phyloP scores from a whole-genome alignment of 306 rosid genomes.

The Dryas alaskensis region DNA sequence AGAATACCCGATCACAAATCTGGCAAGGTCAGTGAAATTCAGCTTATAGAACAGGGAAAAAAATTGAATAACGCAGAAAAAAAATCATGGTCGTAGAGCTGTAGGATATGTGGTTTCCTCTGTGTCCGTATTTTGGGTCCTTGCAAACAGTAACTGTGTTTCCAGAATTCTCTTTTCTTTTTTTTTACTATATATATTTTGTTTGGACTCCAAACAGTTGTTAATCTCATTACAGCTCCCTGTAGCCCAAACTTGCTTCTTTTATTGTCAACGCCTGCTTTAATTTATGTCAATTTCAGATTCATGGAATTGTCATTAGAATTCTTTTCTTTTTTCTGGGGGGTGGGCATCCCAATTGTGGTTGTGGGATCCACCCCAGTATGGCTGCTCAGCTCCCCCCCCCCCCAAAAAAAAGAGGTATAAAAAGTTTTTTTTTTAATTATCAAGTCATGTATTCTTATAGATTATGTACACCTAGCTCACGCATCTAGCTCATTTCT shows the following conservation, averaged over 20 bases:
- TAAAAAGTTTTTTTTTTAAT: too few species aligned
- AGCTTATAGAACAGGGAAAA: neutral
- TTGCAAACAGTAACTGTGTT: neutral
- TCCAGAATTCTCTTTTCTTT: neutral
- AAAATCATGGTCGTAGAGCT: neutral
- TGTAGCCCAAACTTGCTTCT: neutral
- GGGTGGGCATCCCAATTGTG: neutral
- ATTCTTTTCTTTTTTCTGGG: neutral
- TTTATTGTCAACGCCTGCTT: neutral
- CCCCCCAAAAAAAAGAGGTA: too few species aligned
- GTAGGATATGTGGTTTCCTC: neutral
- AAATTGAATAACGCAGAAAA: neutral
- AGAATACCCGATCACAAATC: conserved; percentile 90
- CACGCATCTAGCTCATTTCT: neutral
- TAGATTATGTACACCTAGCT: neutral
- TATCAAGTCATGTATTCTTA: neutral
- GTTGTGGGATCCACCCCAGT: neutral
- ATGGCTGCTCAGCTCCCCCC: too few species aligned
- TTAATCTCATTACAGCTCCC: neutral
- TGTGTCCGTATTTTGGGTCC: neutral
- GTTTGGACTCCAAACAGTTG: neutral
- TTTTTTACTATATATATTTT: neutral
- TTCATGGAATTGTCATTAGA: neutral
- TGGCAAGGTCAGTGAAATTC: conserved; percentile 67
- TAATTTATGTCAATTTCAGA: neutral